Base-by-base conservation (phyloP, 2,329 filamentous ascomycete genomes). In the Diplocarpon rosae region DNA sequence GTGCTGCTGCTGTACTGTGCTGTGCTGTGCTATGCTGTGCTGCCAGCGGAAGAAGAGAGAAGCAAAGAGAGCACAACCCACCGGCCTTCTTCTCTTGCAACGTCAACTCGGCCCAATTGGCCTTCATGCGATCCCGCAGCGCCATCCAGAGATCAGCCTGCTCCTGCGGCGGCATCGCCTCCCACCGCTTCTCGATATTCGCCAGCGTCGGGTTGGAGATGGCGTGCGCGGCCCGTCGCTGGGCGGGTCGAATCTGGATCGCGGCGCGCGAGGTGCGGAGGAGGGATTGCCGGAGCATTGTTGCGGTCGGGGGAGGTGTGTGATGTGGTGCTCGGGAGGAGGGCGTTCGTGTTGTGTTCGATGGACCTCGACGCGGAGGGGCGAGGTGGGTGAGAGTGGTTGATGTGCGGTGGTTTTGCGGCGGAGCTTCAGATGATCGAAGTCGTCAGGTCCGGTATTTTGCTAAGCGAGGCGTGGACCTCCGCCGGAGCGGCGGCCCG, bases 121-220 rank as follows among this genome's bases (percentile, higher is more conserved):
- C 80, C 85, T 95, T 95, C 92, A 98, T 98, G 64, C 92, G 84
- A 72, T 98, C 92, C 69, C 92, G 80, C 68, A 98, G 75, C 59
- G 84, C 75, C 92, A 98, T 98, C 92, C 92, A 98, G 61, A 98
- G 75, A 65, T 98, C 92, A 57, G 92, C 92, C 80, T 98, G 92
- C 78, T 98, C 92, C 76, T 95, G 88, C 54, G 92, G 87, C 48
- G 90, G 89, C 85, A 96, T 89, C 53, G 74, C 78, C 75, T 98
- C 92, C 92, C 92, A 98, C 74, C 92, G 78, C 83, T 95, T 95
- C 81, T 98, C 92, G 64, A 98, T 96, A 71, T 94, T 88, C 69
- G 87, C 85, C 63, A 98, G 79, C 48, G 87, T 95, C 59, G 93
- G 92, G 75, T 95, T 96, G 63, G 89, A 93, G 70, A 98, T 93